These are phyloP conservation scores for Suillus discolor DNA, from an alignment of 768 basidiomycete species.

Conservation along the genomic window DNA sequence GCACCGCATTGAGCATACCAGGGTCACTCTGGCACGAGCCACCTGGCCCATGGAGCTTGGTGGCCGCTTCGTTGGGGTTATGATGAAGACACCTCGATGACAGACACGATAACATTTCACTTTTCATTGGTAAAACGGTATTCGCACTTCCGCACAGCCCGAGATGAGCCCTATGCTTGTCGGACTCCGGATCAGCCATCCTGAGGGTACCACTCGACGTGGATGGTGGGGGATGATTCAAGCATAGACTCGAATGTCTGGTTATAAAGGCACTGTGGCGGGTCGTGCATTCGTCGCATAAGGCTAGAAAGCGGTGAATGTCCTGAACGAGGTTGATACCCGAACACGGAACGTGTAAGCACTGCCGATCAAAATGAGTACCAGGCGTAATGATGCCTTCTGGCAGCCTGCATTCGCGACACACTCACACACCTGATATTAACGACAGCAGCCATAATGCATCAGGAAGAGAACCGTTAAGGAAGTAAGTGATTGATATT, in stretches of 20 bases:
- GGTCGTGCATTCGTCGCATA: neutral
- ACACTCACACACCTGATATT: neutral
- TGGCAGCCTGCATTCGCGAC: neutral
- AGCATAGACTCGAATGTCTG: neutral
- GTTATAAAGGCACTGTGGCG: neutral
- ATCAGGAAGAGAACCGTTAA: neutral
- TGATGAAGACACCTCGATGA: neutral
- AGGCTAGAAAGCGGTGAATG: neutral
- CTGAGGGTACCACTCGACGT: neutral
- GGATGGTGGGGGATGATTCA: neutral
- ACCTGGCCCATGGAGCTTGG: constrained; percentile 15
- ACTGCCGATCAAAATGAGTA: neutral
- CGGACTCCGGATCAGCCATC: neutral
- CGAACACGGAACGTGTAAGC: neutral
- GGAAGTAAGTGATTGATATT: neutral
- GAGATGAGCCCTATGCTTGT: neutral
- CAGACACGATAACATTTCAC: neutral
- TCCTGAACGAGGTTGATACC: neutral
- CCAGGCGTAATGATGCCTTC: neutral
- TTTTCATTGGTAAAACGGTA: neutral
- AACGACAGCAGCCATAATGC: neutral
- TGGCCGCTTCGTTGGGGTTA: neutral
- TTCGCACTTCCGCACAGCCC: neutral
- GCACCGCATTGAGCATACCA: neutral
- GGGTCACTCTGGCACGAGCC: neutral